Conservation (phyloP, 352 stramenopile species). For the Globisporangium megalacanthum region DNA sequence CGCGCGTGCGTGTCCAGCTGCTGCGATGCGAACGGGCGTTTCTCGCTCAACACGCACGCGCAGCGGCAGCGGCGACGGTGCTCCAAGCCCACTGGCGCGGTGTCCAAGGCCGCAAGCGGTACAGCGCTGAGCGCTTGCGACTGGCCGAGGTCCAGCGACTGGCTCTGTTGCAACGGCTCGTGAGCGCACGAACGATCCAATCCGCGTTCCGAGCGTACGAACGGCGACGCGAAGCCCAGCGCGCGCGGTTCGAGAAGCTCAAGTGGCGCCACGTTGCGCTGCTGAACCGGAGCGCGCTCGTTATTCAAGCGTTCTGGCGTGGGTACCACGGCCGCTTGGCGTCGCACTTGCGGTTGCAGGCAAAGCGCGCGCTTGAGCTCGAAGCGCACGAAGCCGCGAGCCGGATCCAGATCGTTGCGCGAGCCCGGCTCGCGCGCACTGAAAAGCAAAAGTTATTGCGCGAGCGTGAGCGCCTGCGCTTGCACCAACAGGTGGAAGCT, state of each 20-base stretch:
- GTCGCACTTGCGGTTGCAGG: conserved; percentile 50
- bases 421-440: conserved; percentile 41
- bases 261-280: conserved; percentile 60
- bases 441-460: conserved; percentile 25
- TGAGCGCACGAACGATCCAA: conserved; percentile 56
- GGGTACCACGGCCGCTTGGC: conserved; percentile 61
- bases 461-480: conserved; percentile 17
- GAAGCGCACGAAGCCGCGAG: conserved; percentile 53
- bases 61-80: conserved; percentile 27
- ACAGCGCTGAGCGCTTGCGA: conserved; percentile 23
- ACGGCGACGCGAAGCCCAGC: conserved; percentile 39
- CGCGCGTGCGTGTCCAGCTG: conserved; percentile 29
- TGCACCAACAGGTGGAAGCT: conserved; percentile 27
- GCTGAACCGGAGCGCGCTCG: conserved; percentile 56
- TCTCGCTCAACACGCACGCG: conserved; percentile 16
- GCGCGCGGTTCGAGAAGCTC: conserved; percentile 54
- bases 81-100: conserved; percentile 57
- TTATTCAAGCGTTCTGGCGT: conserved; percentile 77
- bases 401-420: conserved; percentile 52
- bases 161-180: conserved; percentile 30
- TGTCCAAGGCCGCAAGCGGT: conserved; percentile 21
- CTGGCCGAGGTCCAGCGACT: conserved; percentile 28
- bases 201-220: conserved; percentile 53
- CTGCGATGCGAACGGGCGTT: conserved; percentile 33
- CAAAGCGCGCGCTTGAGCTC: conserved; percentile 35